phyloP scores from a whole-genome alignment of 2,329 filamentous ascomycete genomes.

The Colletotrichum cordylinicola region DNA sequence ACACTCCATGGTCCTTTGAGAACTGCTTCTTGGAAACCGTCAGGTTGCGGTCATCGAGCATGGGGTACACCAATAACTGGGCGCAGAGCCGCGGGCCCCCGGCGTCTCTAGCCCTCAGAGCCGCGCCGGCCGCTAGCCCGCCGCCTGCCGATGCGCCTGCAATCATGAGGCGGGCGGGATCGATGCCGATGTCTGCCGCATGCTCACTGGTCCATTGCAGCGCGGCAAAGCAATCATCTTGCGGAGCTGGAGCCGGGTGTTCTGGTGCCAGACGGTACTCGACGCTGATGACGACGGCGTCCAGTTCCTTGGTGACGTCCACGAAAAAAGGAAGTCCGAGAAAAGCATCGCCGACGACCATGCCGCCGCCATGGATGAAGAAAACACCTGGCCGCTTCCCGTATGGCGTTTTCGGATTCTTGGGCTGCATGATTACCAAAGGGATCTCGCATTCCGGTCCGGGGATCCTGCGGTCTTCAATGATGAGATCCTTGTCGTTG shows the following conservation, averaged over 20 bases:
- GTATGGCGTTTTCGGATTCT: neutral
- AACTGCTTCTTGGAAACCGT: constrained; percentile 34
- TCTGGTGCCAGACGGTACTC: constrained; percentile 55
- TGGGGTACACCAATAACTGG: constrained; percentile 50
- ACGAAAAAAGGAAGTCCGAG: neutral
- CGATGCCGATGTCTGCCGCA: constrained; percentile 43
- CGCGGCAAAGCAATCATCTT: constrained; percentile 31
- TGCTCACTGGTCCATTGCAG: constrained; percentile 42
- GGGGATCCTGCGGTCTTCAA: constrained; percentile 3
- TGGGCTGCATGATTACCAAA: neutral
- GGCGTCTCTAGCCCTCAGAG: constrained; percentile 41
- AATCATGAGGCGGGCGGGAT: constrained; percentile 42
- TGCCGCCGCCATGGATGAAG: constrained; percentile 10
- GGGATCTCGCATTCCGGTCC: neutral
- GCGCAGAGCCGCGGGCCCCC: constrained; percentile 36
- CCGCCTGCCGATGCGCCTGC: constrained; percentile 50
- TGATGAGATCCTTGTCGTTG: neutral
- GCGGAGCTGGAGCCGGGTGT: constrained; percentile 26
- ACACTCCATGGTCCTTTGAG: constrained; percentile 17
- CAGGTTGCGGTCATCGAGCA: constrained; percentile 50
- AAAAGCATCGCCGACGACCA: constrained; percentile 12
- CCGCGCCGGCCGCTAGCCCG: constrained; percentile 42
- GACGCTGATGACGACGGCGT: constrained; percentile 43
- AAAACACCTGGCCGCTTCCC: neutral
- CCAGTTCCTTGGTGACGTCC: neutral